Evolutionary conservation across 2,329 filamentous ascomycete genomes (phyloP), one percentile per base, ranked within the genome.

Genomic region (Paraphaeosphaeria sporulosa): DNA sequence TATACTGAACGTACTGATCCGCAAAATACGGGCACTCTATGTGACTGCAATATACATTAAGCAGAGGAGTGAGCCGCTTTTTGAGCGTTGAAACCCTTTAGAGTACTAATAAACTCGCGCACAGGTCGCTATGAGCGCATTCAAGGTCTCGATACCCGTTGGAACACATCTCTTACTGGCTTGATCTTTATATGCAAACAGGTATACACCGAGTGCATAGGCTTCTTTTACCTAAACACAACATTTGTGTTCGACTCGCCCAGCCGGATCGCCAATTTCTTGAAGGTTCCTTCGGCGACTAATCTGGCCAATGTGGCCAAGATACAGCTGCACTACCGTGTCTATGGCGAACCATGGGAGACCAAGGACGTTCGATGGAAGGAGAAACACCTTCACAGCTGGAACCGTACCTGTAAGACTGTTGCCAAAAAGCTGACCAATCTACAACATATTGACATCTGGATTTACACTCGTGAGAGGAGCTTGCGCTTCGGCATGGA

Each of bases 181-280:
- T 61, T 79, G 3, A 56, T 66, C 49, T 64, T 74, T 1, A 69
- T 73, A 15, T 74, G 70, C 65, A 75, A 71, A 55, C 68, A 70
- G 38, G 49, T 76, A 7, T 44, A 74, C 53, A 2, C 10, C 4
- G 76, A 79, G 57, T 63, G 68, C 17, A 47, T 68, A 10, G 19
- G 53, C 3, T 63, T 75, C n/a, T 61, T 77, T 25, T 78, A 78
- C 57, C 47, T 58, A 2, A 69, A 61, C 1, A 72, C 71, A 2
- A 59, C 64, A 8, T 76, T 78, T 58, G 62, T 69, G n/a, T 75
- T 76, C 57, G 61, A 65, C 17, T 64, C 71, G 8, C 69, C 74
- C 8, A 60, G 60, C 17, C 67, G 72, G 3, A 67, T 77, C 25
- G 44, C 3, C 1, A 64, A 63, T 43, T 78, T 78, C 57, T 61